Evolutionary conservation across 2,329 filamentous ascomycete species (phyloP).

Genomic region (Berkeleyomyces basicola): DNA sequence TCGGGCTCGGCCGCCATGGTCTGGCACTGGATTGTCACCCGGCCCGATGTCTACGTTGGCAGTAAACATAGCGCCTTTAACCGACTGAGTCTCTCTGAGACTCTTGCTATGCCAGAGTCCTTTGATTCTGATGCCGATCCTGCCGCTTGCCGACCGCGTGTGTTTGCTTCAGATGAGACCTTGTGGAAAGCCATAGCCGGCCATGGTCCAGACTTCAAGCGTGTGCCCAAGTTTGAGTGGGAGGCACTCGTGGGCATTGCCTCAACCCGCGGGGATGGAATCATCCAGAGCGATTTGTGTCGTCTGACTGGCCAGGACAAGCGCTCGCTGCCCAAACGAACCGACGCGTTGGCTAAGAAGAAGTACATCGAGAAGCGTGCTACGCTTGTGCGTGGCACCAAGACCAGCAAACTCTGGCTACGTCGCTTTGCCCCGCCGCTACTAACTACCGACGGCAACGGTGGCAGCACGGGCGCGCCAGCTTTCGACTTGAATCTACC

Average conservation of each 20-base stretch:
- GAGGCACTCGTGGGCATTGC: slow-evolving; percentile 40
- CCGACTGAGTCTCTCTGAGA: slow-evolving; percentile 14
- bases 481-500: slow-evolving; percentile 14
- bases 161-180: slow-evolving; percentile 37
- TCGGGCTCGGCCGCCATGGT: slow-evolving; percentile 8
- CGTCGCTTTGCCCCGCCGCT: slow-evolving; percentile 35
- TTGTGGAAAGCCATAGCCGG: slow-evolving; percentile 45
- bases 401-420: slow-evolving; percentile 47
- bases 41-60: slow-evolving; percentile 17
- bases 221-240: slow-evolving; percentile 42
- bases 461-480: slow-evolving; percentile 12
- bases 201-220: slow-evolving; percentile 41
- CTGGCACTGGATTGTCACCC: slow-evolving; percentile 17
- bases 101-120: slow-evolving; percentile 14
- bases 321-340: slow-evolving; percentile 44
- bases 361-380: slow-evolving; percentile 47
- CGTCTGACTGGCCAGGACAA: slow-evolving; percentile 44
- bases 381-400: slow-evolving; percentile 39
- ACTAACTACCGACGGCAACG: slow-evolving; percentile 19
- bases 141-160: slow-evolving; percentile 17
- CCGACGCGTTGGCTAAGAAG: slow-evolving; percentile 40
- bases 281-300: slow-evolving; percentile 43
- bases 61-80: slow-evolving; percentile 14
- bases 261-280: slow-evolving; percentile 35
- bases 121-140: neutral